Evolutionary conservation across 2,329 filamentous ascomycete species (phyloP).

Genomic region (Pseudomassariella vexata): DNA sequence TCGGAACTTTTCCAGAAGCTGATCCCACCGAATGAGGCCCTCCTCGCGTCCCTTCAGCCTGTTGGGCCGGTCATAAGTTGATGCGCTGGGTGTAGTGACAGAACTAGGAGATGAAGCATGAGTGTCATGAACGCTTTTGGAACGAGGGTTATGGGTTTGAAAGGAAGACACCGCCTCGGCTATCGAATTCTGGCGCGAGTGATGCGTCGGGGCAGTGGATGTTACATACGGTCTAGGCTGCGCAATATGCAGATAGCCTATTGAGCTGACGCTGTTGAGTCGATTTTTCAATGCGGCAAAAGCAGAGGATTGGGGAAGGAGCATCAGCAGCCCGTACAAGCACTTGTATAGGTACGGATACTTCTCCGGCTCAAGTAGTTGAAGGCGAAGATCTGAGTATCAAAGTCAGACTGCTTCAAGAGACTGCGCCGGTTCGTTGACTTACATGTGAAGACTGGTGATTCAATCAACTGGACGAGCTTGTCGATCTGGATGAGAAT

Average conservation of each 20-base stretch:
- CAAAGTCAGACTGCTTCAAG: slow-evolving; percentile 11
- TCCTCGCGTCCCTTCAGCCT: slow-evolving; percentile 78
- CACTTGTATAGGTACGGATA: slow-evolving; percentile 97
- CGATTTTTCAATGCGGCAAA: slow-evolving; percentile 96
- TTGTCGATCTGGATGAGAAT: slow-evolving; percentile 99
- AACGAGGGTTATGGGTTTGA: slow-evolving; percentile 18
- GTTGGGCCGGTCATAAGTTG: slow-evolving; percentile 66
- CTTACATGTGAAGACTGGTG: slow-evolving; percentile 93
- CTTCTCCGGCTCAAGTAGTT: slow-evolving; percentile 90
- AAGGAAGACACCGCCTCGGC: slow-evolving; percentile 24
- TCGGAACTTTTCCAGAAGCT: slow-evolving; percentile 91
- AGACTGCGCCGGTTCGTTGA: slow-evolving; percentile 9
- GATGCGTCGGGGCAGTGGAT: slow-evolving; percentile 21
- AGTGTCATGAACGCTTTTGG: slow-evolving; percentile 28
- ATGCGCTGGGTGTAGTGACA: slow-evolving; percentile 40
- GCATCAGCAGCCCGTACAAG: slow-evolving; percentile 93
- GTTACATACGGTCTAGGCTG: slow-evolving; percentile 67
- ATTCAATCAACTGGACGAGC: slow-evolving; percentile 91
- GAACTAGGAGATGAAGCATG: slow-evolving; percentile 31
- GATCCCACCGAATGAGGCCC: slow-evolving; percentile 80
- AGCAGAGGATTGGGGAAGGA: slow-evolving; percentile 94
- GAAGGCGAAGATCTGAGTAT: slow-evolving; percentile 77
- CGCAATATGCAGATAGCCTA: slow-evolving; percentile 85
- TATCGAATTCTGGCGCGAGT: slow-evolving; percentile 26
- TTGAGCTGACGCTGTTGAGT: slow-evolving; percentile 93